phyloP scores from a whole-genome alignment of 176 grass and related monocot species.

The Aegilops sharonensis region DNA sequence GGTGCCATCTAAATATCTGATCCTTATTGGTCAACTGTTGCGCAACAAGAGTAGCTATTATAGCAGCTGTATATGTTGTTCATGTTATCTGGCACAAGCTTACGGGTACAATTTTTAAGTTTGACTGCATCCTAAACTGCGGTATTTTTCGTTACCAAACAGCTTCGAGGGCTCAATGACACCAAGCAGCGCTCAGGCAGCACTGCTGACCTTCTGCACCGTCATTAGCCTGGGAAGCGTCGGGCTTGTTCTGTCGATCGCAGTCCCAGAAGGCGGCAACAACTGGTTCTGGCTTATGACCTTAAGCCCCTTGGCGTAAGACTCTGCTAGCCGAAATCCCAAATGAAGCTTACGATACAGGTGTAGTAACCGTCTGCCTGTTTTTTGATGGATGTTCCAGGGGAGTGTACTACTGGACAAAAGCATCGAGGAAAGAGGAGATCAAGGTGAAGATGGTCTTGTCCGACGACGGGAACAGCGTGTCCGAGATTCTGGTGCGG shows the following conservation, averaged over 20 bases:
- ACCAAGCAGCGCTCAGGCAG: conserved; percentile 90
- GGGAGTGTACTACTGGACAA: conserved; percentile 94
- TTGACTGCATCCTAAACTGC: neutral
- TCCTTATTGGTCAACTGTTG: neutral
- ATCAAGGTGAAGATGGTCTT: conserved; percentile 91
- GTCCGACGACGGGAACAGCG: conserved; percentile 34
- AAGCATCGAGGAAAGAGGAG: conserved; percentile 88
- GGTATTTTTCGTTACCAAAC: neutral
- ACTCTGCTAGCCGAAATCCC: conserved; percentile 20
- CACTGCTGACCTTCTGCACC: conserved; percentile 91
- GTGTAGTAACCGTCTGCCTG: neutral
- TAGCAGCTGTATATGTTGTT: neutral
- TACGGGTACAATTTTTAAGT: neutral
- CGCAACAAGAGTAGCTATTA: neutral
- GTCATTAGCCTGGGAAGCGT: conserved; percentile 91
- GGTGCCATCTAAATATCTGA: neutral
- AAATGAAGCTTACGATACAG: neutral
- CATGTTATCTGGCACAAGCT: neutral
- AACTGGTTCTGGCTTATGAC: conserved; percentile 98
- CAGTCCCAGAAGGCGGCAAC: conserved; percentile 86
- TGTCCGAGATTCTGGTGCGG: conserved; percentile 70
- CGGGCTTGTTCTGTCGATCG: conserved; percentile 84
- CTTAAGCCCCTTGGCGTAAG: conserved; percentile 88
- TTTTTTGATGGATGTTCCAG: conserved; percentile 43
- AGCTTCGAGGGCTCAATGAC: conserved; percentile 95